Base-by-base conservation (phyloP, 179 eudicot genomes). In the Pouteria campechiana region DNA sequence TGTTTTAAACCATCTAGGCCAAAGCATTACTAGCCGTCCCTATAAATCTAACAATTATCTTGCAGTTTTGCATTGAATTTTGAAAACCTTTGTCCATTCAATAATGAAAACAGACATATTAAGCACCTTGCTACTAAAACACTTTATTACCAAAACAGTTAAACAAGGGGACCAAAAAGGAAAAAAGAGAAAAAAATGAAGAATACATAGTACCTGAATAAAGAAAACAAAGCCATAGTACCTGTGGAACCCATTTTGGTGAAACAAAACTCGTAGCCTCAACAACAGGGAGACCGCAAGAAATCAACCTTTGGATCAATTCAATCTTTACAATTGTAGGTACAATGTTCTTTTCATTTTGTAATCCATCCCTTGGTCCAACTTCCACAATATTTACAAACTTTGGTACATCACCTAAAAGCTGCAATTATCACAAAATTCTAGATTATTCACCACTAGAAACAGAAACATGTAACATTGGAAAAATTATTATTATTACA, bases 211-310 rank as follows among this genome's bases (percentile, higher is more conserved):
- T n/a, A 36, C n/a, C 43, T 11, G 6, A 36, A 15, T 14, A 32
- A 20, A 12, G 6, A 19, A 22, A 48, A 5, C 9, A 1, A 6
- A 6, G 2, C 12, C 5, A 25, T 37, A 43, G 18, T 70, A 82
- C 95, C 75, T 85, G 95, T 46, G 95, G 95, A 28, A 85, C 95
- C 95, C 95, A 85, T 67, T 82, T 85, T 19, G 93, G 95, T 19
- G 95, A 85, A 31, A 85, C 93, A 54, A 85, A 85, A 57, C 95
- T 85, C 38, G 95, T 85, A 33, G 93, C 95, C 63, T 85, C 95
- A 45, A 85, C 84, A 48, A 85, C 84, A 45, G 87, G 72, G 52
- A 85, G 66, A 22, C 95, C 95, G 4, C 88, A 75, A 47, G 77
- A 65, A 33, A 74, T 88, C 24, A 85, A 74, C 93, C 68, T 75